Percentiles rank a stretch among this genome's conserved stretches.
phyloP scores from a whole-genome alignment of 1,284 basidiomycete genomes.

The Cryptococcus sp. region DNA sequence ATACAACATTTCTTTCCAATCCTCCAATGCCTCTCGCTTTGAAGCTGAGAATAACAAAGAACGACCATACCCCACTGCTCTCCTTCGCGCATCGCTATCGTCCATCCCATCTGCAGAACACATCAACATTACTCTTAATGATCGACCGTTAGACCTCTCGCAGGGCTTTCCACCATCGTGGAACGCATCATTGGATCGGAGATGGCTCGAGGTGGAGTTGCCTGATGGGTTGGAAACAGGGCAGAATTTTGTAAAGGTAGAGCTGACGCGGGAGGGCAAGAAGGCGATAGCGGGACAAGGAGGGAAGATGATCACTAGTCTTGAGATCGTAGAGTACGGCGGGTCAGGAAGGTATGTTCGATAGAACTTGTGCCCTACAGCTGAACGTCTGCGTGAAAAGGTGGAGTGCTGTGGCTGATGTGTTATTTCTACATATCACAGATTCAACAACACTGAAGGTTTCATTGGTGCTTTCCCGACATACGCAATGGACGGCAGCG shows the following conservation, averaged over 20 bases:
- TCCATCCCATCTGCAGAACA: slow-evolving; percentile 66
- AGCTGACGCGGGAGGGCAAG: slow-evolving; percentile 59
- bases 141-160: slow-evolving; percentile 35
- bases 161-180: slow-evolving; percentile 29
- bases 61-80: slow-evolving; percentile 61
- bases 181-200: slow-evolving; percentile 44
- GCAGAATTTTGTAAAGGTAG: slow-evolving; percentile 63
- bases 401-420: neutral
- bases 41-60: neutral
- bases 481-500: slow-evolving; percentile 50
- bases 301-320: slow-evolving; percentile 63
- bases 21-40: slow-evolving; percentile 50
- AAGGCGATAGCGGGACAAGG: slow-evolving; percentile 62
- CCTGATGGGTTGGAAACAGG: slow-evolving; percentile 49
- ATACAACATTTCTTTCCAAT: slow-evolving; percentile 66
- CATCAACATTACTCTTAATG: slow-evolving; percentile 66
- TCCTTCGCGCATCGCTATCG: slow-evolving; percentile 73
- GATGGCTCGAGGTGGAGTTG: slow-evolving; percentile 48
- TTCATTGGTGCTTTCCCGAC: slow-evolving; percentile 75
- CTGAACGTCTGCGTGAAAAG: neutral
- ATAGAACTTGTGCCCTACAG: neutral
- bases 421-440: slow-evolving; percentile 39
- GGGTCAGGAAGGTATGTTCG: slow-evolving; percentile 61
- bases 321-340: slow-evolving; percentile 76
- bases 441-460: slow-evolving; percentile 64